These are phyloP conservation scores for Camellia granthamiana DNA, from an alignment of 148 eudicot species.

Conservation along the genomic window DNA sequence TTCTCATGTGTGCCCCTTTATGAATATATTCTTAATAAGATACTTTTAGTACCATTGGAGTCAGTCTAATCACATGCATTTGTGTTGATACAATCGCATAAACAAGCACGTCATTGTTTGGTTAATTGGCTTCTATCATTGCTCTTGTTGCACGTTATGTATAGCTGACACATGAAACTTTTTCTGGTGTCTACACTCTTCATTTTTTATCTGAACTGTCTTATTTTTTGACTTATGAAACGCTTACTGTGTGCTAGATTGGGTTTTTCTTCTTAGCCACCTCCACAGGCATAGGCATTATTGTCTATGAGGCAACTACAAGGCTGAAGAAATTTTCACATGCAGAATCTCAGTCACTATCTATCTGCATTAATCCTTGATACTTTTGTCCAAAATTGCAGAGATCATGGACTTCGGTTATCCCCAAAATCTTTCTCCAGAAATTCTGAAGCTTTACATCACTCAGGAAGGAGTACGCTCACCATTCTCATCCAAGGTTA, in stretches of 20 bases:
- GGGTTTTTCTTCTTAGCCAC: background rate
- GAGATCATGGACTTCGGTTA: conserved; percentile 99
- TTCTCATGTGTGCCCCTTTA: background rate
- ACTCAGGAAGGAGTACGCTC: conserved; percentile 99
- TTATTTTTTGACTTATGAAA: background rate
- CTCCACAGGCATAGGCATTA: background rate
- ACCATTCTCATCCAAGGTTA: conserved; percentile 94
- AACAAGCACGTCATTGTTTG: background rate
- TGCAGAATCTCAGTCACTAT: background rate
- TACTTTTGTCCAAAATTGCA: conserved; percentile 31
- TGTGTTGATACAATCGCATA: background rate
- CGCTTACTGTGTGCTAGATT: background rate
- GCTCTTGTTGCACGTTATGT: background rate
- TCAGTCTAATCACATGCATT: background rate
- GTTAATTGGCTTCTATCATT: conserved; percentile 1
- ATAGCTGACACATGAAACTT: conserved; percentile 1
- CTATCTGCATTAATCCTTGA: background rate
- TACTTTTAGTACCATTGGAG: conserved; percentile 3
- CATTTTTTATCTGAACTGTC: background rate
- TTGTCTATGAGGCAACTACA: background rate
- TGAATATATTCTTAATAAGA: background rate
- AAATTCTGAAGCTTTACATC: conserved; percentile 93
- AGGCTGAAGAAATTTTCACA: background rate
- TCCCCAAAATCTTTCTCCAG: conserved; percentile 96
- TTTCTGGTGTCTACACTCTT: background rate